A percentile compares a stretch with the other conserved stretches of the same genome.
These are phyloP conservation scores for Pugionium dolabratum DNA, from an alignment of 345 rosid genomes.

Conservation along the genomic window DNA sequence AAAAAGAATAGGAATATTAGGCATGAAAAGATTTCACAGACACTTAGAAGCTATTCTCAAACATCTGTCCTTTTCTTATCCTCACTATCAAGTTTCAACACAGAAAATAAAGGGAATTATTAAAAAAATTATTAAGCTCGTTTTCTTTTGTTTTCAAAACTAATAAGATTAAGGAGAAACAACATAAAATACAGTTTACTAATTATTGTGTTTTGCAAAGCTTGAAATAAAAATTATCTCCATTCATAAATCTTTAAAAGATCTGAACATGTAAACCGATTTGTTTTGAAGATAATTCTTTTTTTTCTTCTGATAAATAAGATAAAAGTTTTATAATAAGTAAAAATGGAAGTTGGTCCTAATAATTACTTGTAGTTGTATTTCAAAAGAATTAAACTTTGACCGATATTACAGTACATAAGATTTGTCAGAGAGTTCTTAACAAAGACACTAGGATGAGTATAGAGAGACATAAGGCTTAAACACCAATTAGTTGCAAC, in stretches of 20 bases:
- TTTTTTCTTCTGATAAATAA: background rate
- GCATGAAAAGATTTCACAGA: slow-evolving; percentile 36
- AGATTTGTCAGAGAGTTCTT: background rate
- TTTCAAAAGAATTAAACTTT: slow-evolving; percentile 5
- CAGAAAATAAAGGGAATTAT: no score
- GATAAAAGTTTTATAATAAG: background rate
- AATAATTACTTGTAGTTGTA: background rate
- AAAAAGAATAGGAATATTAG: slow-evolving; percentile 24
- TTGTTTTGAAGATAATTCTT: no score
- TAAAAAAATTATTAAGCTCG: no score
- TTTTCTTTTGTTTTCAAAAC: no score
- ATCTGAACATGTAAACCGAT: no score
- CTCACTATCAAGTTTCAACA: no score
- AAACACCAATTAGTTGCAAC: slow-evolving; percentile 16
- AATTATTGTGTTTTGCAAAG: no score
- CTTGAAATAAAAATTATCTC: no score
- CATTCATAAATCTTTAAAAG: no score
- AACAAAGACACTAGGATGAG: slow-evolving; percentile 23
- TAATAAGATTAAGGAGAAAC: no score
- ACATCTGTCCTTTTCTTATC: slow-evolving; percentile 7
- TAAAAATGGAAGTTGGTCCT: slow-evolving; percentile 6
- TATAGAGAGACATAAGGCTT: slow-evolving; percentile 10
- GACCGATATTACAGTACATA: slow-evolving; percentile 1
- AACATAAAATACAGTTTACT: no score
- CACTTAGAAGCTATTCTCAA: slow-evolving; percentile 22